phyloP scores from a whole-genome alignment of 169 alveolate genomes.

The Plasmodium malariae region DNA sequence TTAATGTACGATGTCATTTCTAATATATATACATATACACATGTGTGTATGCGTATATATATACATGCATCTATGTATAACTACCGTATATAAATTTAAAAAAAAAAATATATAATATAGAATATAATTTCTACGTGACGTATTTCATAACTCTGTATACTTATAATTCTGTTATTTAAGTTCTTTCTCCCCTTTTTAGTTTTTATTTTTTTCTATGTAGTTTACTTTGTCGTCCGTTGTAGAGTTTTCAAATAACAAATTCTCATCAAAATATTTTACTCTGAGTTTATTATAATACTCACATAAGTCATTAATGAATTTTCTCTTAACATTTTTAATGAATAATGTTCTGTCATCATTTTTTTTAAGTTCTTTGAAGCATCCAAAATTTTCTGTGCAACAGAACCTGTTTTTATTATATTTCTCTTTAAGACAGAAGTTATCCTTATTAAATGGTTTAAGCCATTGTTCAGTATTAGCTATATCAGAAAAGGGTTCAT shows the following conservation, averaged over 20 bases:
- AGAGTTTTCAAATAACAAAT: neutral
- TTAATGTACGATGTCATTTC: neutral
- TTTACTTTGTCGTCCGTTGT: neutral
- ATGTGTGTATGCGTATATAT: neutral
- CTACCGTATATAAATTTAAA: neutral
- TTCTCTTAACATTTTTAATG: slow-evolving; percentile 16
- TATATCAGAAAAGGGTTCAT: neutral
- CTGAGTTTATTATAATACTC: slow-evolving; percentile 29
- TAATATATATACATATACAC: neutral
- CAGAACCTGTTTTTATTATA: slow-evolving; percentile 10
- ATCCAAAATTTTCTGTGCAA: neutral
- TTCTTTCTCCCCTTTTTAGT: neutral
- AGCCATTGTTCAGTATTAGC: neutral
- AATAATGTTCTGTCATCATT: slow-evolving; percentile 12
- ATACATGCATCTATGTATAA: neutral
- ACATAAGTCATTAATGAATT: slow-evolving; percentile 20
- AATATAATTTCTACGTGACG: neutral
- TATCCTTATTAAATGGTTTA: neutral
- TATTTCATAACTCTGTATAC: neutral
- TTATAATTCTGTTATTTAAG: neutral
- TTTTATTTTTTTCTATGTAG: too few relatives aligned
- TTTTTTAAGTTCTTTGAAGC: neutral
- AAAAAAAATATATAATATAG: neutral
- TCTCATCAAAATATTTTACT: neutral
- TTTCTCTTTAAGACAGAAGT: neutral